phyloP scores from a whole-genome alignment of 129 eudicot genomes.

The carrot (Daucus carota) region DH1_v3.0 NC_030385.2:38862501-38863000 shows the following conservation, averaged over 20 bases:
- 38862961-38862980: conserved; percentile 38
- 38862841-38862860: background rate
- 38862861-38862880: background rate
- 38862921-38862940: background rate
- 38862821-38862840: background rate
- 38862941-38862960: background rate
- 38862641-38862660: background rate
- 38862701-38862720: background rate
- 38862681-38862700: conserved; percentile 4
- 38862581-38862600: background rate
- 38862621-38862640: background rate
- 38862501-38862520: background rate
- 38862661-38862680: background rate
- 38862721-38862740: background rate
- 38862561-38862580: background rate
- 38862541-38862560: background rate
- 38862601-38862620: background rate
- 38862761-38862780: background rate
- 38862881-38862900: background rate
- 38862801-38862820: background rate
- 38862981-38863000: conserved; percentile 32
- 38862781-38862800: background rate
- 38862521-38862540: background rate
- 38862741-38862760: background rate
- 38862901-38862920: background rate